Conservation (phyloP, 2,329 filamentous ascomycete genomes). For the Ceratocystis harringtonii region DNA sequence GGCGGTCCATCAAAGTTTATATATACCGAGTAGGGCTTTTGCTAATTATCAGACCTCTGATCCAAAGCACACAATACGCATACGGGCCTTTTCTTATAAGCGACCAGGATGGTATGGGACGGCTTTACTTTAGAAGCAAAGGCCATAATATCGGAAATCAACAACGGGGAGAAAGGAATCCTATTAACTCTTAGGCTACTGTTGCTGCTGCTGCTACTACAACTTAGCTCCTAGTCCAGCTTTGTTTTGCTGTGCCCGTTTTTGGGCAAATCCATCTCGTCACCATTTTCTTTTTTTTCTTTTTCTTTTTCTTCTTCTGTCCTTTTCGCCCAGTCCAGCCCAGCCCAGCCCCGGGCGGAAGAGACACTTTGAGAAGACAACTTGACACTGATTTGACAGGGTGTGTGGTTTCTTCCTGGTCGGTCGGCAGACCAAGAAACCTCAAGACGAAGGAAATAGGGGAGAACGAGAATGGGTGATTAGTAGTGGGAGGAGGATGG, state of each 20-base stretch:
- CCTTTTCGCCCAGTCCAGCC: not conserved
- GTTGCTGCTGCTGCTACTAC: not conserved
- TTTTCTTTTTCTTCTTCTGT: too few relatives aligned
- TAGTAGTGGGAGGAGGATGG: not conserved
- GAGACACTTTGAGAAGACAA: not conserved
- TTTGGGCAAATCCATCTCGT: not conserved
- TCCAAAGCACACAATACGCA: not conserved
- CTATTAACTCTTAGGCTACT: not conserved
- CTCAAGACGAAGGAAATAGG: not conserved
- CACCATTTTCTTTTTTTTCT: not conserved
- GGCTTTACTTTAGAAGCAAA: conserved; percentile 4
- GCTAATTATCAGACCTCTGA: not conserved
- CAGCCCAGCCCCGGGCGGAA: not conserved
- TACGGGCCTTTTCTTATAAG: conserved; percentile 1
- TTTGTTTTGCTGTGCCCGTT: conserved; percentile 1
- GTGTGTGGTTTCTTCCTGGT: not conserved
- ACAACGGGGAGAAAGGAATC: not conserved
- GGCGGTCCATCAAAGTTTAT: not conserved
- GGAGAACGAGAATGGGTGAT: not conserved
- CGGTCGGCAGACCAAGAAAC: not conserved
- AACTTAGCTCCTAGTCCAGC: not conserved
- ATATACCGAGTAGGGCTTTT: not conserved
- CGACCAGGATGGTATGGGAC: conserved; percentile 1
- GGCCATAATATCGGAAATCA: conserved; percentile 5
- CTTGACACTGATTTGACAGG: conserved; percentile 5